Percentiles rank a stretch among this genome's conserved stretches.
Evolutionary conservation across 805 yeast genomes (phyloP).

Genomic region (Lipomyces yamadae): DNA sequence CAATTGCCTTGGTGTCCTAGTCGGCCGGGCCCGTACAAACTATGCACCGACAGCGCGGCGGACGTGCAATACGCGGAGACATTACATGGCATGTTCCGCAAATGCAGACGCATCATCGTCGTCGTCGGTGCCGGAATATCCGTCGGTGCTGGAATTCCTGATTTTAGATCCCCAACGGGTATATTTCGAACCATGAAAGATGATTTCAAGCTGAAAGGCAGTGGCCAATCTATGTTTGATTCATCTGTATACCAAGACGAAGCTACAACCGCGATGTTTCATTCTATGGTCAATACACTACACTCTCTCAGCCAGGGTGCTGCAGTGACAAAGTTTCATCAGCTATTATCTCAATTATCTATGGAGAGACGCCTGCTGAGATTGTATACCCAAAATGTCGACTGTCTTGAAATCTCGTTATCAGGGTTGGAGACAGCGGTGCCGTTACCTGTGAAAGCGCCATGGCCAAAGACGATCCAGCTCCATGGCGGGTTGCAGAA

Average conservation of each 20-base stretch:
- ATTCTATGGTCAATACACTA: constrained; percentile 71
- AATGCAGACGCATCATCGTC: constrained; percentile 64
- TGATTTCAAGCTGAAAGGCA: constrained; percentile 47
- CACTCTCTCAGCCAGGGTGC: constrained; percentile 59
- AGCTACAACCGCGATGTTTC: constrained; percentile 66
- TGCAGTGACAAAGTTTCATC: constrained; percentile 78
- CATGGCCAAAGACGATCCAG: constrained; percentile 68
- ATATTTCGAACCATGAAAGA: constrained; percentile 62
- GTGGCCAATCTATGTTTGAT: constrained; percentile 78
- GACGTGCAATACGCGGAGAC: constrained; percentile 14
- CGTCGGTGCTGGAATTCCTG: constrained; percentile 90
- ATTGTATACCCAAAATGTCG: constrained; percentile 87
- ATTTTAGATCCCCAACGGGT: constrained; percentile 79
- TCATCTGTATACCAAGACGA: constrained; percentile 72
- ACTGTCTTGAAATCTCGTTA: constrained; percentile 71
- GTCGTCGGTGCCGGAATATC: constrained; percentile 92
- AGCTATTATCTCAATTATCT: constrained; percentile 62
- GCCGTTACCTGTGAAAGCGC: constrained; percentile 54
- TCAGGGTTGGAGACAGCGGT: constrained; percentile 54
- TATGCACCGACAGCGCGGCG: not conserved
- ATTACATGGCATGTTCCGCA: constrained; percentile 14
- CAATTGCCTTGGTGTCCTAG: not conserved
- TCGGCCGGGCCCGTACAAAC: not conserved
- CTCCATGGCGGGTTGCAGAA: constrained; percentile 80
- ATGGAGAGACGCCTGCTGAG: constrained; percentile 67